These are phyloP conservation scores for Wallacemonas sp. DNA, from an alignment of 208 protist species.

Conservation along the genomic window DNA sequence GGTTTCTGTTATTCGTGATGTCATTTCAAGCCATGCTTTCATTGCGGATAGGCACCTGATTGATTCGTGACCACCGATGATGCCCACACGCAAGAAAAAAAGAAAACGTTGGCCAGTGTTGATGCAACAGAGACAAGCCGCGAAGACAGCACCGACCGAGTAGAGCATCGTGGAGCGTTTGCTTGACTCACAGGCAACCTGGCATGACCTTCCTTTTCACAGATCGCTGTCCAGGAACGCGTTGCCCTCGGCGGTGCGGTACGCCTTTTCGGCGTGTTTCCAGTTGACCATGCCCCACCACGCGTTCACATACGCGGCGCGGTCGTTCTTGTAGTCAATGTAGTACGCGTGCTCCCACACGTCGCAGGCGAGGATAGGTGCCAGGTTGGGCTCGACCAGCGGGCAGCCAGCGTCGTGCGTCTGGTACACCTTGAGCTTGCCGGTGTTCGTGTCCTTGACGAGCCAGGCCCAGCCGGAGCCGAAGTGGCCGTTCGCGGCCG, in stretches of 20 bases:
- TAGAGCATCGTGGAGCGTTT: no score
- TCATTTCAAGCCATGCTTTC: no score
- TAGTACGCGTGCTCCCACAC: slow-evolving; percentile 97
- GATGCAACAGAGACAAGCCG: no score
- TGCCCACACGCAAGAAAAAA: no score
- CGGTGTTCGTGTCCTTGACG: slow-evolving; percentile 54
- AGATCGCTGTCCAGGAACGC: slow-evolving; percentile 23
- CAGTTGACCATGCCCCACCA: slow-evolving; percentile 95
- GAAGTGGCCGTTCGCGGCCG: slow-evolving; percentile 70
- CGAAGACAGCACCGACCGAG: no score
- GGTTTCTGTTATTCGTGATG: no score
- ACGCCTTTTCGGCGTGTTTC: slow-evolving; percentile 46
- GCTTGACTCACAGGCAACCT: no score
- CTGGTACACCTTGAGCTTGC: slow-evolving; percentile 48
- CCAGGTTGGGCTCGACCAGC: slow-evolving; percentile 21
- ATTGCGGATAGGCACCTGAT: no score
- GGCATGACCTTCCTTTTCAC: neutral
- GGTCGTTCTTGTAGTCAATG: slow-evolving; percentile 94
- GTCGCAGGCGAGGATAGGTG: slow-evolving; percentile 61
- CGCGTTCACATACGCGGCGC: slow-evolving; percentile 86
- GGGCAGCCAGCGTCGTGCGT: slow-evolving; percentile 51
- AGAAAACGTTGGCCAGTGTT: no score
- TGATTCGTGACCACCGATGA: no score
- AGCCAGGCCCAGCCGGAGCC: slow-evolving; percentile 90
- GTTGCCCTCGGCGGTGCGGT: slow-evolving; percentile 14